Evolutionary conservation across 2,329 filamentous ascomycete species (phyloP).

Genomic region (Cladobotryum protrusum): DNA sequence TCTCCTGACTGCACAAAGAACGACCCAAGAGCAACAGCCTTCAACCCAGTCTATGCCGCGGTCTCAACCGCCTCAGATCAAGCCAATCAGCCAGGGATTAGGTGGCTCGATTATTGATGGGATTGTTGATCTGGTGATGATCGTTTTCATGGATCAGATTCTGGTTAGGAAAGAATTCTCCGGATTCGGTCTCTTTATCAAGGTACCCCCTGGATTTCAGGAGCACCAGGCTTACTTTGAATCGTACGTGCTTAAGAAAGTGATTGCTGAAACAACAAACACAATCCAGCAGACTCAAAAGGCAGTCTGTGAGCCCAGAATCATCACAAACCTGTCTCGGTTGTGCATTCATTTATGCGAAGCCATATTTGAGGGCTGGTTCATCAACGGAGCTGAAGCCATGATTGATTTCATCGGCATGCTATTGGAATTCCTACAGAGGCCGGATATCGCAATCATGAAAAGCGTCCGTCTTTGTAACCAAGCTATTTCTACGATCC

Average conservation of each 20-base stretch:
- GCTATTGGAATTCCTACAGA: slow-evolving; percentile 81
- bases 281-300: slow-evolving; percentile 66
- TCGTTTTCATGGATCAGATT: slow-evolving; percentile 80
- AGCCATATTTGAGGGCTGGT: slow-evolving; percentile 93
- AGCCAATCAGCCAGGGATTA: slow-evolving; percentile 43
- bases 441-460: slow-evolving; percentile 69
- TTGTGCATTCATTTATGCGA: slow-evolving; percentile 79
- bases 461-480: slow-evolving; percentile 91
- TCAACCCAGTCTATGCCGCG: slow-evolving; percentile 51
- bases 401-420: slow-evolving; percentile 82
- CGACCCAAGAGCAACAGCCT: slow-evolving; percentile 50
- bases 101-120: slow-evolving; percentile 69
- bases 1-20: slow-evolving; percentile 67
- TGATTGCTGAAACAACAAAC: slow-evolving; percentile 64
- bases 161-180: slow-evolving; percentile 83
- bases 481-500: slow-evolving; percentile 71
- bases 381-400: slow-evolving; percentile 77
- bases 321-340: slow-evolving; percentile 79
- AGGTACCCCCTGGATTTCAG: slow-evolving; percentile 84
- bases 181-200: slow-evolving; percentile 78
- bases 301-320: slow-evolving; percentile 69
- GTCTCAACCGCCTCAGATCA: slow-evolving; percentile 31
- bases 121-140: slow-evolving; percentile 69
- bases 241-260: slow-evolving; percentile 75
- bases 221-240: slow-evolving; percentile 96